Percentiles rank a stretch among this genome's conserved stretches.
phyloP scores from a whole-genome alignment of 768 basidiomycete species.

The Tylopilus vinaceipallidus region DNA sequence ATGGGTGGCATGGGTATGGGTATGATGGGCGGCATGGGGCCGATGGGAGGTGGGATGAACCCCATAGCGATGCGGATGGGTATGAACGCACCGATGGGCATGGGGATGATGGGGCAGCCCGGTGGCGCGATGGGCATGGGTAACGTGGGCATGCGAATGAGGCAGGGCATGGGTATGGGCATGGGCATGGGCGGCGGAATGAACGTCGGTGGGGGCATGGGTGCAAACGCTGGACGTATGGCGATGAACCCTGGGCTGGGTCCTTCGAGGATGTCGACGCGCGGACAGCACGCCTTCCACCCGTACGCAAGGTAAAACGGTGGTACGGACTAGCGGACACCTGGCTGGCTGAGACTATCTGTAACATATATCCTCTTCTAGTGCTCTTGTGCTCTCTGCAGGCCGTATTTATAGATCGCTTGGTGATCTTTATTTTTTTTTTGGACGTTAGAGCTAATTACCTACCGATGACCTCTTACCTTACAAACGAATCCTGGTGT shows the following conservation, averaged over 20 bases:
- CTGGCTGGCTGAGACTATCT: too few species aligned
- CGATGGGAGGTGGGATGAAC: not conserved
- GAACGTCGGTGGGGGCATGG: slow-evolving; percentile 32
- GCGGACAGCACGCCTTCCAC: slow-evolving; percentile 62
- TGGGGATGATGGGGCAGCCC: slow-evolving; percentile 35
- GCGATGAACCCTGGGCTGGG: slow-evolving; percentile 42
- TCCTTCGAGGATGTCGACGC: slow-evolving; percentile 46
- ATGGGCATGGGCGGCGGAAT: slow-evolving; percentile 41
- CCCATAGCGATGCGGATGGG: slow-evolving; percentile 32
- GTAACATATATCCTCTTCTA: slow-evolving; percentile 23
- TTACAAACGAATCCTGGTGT: slow-evolving; percentile 8
- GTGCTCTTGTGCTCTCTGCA: slow-evolving; percentile 15
- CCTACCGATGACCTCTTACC: slow-evolving; percentile 3
- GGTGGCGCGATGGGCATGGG: slow-evolving; percentile 20
- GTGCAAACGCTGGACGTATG: slow-evolving; percentile 38
- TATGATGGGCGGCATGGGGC: slow-evolving; percentile 29
- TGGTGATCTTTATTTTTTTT: not conserved
- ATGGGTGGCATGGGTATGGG: slow-evolving; percentile 35
- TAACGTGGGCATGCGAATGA: slow-evolving; percentile 36
- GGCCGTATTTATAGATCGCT: slow-evolving; percentile 14
- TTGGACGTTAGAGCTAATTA: not conserved
- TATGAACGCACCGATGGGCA: slow-evolving; percentile 33
- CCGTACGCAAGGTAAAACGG: slow-evolving; percentile 58
- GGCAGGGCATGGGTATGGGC: slow-evolving; percentile 39
- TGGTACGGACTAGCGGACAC: too few species aligned